These are phyloP conservation scores for Colletotrichum nymphaeae DNA, from an alignment of 2,329 filamentous ascomycete species.

Conservation along the genomic window DNA sequence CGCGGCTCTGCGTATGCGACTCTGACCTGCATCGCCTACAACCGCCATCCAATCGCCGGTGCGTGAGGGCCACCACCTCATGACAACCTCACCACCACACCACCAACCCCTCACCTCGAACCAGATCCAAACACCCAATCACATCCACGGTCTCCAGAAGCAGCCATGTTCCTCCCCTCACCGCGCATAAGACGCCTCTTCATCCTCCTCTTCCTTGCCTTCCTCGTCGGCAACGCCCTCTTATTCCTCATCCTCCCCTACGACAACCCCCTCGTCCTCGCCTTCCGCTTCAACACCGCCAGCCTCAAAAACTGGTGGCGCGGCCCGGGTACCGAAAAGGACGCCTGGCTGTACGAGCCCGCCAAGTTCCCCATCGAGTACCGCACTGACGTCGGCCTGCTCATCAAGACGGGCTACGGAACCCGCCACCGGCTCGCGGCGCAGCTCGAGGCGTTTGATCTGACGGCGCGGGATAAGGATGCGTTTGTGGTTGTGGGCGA, in stretches of 20 bases:
- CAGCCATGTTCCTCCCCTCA: slow-evolving; percentile 17
- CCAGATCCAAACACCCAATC: not conserved
- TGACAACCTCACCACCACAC: slow-evolving; percentile 1
- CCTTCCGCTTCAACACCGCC: slow-evolving; percentile 34
- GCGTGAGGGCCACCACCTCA: not conserved
- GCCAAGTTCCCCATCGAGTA: slow-evolving; percentile 57
- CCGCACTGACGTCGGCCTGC: slow-evolving; percentile 58
- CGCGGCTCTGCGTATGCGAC: not conserved
- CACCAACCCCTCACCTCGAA: not conserved
- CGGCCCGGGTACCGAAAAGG: slow-evolving; percentile 43
- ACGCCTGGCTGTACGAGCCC: slow-evolving; percentile 54
- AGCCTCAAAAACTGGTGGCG: slow-evolving; percentile 47
- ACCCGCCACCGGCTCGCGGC: slow-evolving; percentile 60
- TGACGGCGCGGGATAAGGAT: slow-evolving; percentile 49
- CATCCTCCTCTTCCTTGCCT: not conserved
- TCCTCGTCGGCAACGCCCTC: slow-evolving; percentile 27
- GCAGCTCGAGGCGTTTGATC: slow-evolving; percentile 58
- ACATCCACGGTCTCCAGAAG: too few species aligned
- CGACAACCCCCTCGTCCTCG: slow-evolving; percentile 34
- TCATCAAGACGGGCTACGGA: slow-evolving; percentile 68
- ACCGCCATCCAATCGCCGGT: not conserved
- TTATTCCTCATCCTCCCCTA: slow-evolving; percentile 31
- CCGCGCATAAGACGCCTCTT: slow-evolving; percentile 25
- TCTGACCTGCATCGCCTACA: not conserved
- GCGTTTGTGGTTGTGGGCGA: slow-evolving; percentile 63